Evolutionary conservation across 2,329 filamentous ascomycete species (phyloP).

Genomic region (Torrubiellomyces zombiae): DNA sequence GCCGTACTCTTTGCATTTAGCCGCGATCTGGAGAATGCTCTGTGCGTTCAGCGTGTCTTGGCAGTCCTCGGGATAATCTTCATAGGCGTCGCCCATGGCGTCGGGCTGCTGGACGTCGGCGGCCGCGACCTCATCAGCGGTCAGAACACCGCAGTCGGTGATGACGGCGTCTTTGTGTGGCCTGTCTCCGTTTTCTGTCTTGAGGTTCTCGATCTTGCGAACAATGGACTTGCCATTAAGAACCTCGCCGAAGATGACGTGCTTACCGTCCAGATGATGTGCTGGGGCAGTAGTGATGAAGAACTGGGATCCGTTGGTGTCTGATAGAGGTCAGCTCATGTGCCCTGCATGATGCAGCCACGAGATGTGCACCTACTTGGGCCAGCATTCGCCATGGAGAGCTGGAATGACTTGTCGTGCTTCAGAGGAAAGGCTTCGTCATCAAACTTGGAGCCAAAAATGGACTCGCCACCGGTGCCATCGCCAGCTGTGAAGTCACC

Average conservation of each 20-base stretch:
- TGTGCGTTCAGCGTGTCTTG: constrained; percentile 42
- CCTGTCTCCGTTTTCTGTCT: constrained; percentile 61
- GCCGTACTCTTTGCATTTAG: constrained; percentile 77
- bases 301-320: constrained; percentile 95
- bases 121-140: constrained; percentile 48
- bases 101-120: constrained; percentile 57
- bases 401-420: constrained; percentile 82
- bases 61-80: constrained; percentile 89
- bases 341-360: too few species aligned
- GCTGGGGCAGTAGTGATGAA: constrained; percentile 95
- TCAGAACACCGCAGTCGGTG: constrained; percentile 71
- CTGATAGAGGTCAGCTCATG: constrained; percentile 18
- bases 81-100: constrained; percentile 74
- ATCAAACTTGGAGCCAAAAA: constrained; percentile 93
- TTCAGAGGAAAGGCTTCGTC: constrained; percentile 90
- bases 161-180: constrained; percentile 59
- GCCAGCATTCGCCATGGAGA: constrained; percentile 97
- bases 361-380: constrained; percentile 45
- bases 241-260: constrained; percentile 94
- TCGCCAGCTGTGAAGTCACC: constrained; percentile 93
- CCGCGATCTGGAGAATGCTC: constrained; percentile 61
- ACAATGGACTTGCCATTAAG: constrained; percentile 83
- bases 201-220: constrained; percentile 74
- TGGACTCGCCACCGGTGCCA: constrained; percentile 89
- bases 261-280: constrained; percentile 86